Evolutionary conservation across 257 asterid genomes (phyloP).

Genomic region (Nicotiana benthamiana): DNA sequence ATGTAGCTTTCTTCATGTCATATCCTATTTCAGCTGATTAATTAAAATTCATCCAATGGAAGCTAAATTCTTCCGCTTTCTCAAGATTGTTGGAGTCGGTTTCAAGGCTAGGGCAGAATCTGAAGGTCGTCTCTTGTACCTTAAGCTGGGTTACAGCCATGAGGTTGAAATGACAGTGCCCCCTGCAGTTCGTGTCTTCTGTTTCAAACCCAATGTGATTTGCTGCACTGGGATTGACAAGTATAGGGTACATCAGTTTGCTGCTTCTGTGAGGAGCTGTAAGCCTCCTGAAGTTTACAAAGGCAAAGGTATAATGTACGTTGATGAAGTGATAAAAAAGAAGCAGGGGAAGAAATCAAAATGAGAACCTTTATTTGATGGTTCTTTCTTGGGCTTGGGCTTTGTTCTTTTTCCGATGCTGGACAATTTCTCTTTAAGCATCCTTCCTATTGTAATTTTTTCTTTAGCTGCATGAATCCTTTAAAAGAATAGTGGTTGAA

Average conservation of each 20-base stretch:
- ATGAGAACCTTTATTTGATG: slow-evolving; percentile 7
- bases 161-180: slow-evolving; percentile 58
- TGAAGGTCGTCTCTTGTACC: slow-evolving; percentile 65
- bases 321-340: slow-evolving; percentile 64
- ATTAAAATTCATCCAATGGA: slow-evolving; percentile 25
- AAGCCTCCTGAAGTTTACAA: slow-evolving; percentile 68
- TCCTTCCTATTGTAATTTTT: not conserved
- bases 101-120: slow-evolving; percentile 76
- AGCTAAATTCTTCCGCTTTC: slow-evolving; percentile 52
- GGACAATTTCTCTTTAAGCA: not conserved
- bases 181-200: slow-evolving; percentile 59
- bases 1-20: not conserved
- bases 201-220: slow-evolving; percentile 49
- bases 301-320: slow-evolving; percentile 66
- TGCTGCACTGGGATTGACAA: slow-evolving; percentile 73
- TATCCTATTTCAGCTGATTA: not conserved
- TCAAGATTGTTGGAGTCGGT: slow-evolving; percentile 76
- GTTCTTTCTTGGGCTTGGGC: not conserved
- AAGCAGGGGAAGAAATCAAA: slow-evolving; percentile 68
- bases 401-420: not conserved
- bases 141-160: slow-evolving; percentile 66
- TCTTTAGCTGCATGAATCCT: not conserved
- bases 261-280: slow-evolving; percentile 53
- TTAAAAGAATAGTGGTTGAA: not conserved
- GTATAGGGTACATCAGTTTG: slow-evolving; percentile 60